These are phyloP conservation scores for Populus nigra DNA, from an alignment of 345 rosid genomes.

Conservation along the genomic window DNA sequence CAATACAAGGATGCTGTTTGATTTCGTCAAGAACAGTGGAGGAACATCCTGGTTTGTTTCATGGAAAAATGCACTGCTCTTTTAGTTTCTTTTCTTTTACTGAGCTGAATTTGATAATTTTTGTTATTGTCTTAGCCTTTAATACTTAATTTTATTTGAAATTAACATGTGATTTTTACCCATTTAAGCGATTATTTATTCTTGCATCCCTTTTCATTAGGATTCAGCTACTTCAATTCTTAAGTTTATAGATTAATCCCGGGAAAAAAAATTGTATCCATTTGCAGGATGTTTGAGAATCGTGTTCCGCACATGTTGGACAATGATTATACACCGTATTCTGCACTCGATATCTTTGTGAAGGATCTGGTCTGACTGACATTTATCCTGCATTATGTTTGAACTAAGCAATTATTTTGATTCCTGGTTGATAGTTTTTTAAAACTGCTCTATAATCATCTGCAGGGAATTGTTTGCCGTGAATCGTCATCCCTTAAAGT, in stretches of 20 bases:
- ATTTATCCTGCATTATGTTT: slow-evolving; percentile 1
- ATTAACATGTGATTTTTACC: no score
- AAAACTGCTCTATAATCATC: slow-evolving; percentile 19
- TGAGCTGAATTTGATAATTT: neutral
- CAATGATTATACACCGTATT: slow-evolving; percentile 85
- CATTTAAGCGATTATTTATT: no score
- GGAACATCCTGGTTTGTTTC: slow-evolving; percentile 85
- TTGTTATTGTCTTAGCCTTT: no score
- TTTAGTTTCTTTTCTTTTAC: neutral
- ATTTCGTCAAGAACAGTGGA: slow-evolving; percentile 51
- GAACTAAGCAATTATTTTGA: neutral
- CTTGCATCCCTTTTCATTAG: no score
- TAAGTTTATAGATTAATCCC: neutral
- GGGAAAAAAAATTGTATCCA: slow-evolving; percentile 13
- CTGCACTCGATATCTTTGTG: slow-evolving; percentile 95
- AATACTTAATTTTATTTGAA: no score
- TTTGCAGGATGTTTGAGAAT: slow-evolving; percentile 93
- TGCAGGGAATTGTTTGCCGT: slow-evolving; percentile 80
- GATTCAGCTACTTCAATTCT: neutral
- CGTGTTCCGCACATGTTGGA: slow-evolving; percentile 97
- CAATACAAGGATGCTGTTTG: slow-evolving; percentile 64
- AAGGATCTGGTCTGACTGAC: slow-evolving; percentile 77
- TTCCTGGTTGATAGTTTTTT: neutral
- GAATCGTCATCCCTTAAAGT: slow-evolving; percentile 68
- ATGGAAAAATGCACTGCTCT: slow-evolving; percentile 1